phyloP scores from a whole-genome alignment of 345 rosid genomes.

The Isatis tinctoria region DNA sequence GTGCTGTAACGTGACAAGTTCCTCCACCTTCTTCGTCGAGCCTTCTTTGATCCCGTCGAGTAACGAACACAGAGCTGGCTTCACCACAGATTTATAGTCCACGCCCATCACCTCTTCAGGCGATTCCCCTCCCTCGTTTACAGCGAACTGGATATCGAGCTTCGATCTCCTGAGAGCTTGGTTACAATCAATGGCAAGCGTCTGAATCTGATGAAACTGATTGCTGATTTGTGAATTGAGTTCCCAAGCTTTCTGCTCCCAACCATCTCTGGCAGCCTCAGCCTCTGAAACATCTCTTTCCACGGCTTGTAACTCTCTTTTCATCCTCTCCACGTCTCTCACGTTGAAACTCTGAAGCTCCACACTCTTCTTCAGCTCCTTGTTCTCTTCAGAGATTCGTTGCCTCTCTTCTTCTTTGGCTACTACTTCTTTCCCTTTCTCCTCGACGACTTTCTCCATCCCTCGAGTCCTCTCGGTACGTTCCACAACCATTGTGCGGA shows the following conservation, averaged over 20 bases:
- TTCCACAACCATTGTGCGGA: conserved; percentile 48
- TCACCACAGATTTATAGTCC: conserved; percentile 61
- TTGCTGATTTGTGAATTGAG: conserved; percentile 42
- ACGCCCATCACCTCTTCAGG: conserved; percentile 76
- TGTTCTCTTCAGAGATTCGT: conserved; percentile 57
- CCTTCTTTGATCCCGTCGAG: conserved; percentile 48
- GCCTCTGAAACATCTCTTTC: conserved; percentile 77
- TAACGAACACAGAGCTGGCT: conserved; percentile 54
- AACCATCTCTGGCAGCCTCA: conserved; percentile 53
- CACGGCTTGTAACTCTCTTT: conserved; percentile 77
- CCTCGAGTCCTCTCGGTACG: conserved; percentile 37
- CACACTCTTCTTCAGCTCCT: conserved; percentile 65
- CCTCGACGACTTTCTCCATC: conserved; percentile 50
- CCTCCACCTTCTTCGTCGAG: conserved; percentile 52
- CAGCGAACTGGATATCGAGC: conserved; percentile 51
- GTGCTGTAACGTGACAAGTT: conserved; percentile 49
- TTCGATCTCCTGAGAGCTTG: conserved; percentile 69
- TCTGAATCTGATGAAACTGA: conserved; percentile 64
- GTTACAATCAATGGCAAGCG: conserved; percentile 69
- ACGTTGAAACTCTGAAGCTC: conserved; percentile 68
- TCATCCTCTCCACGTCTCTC: conserved; percentile 91
- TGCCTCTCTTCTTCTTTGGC: conserved; percentile 60
- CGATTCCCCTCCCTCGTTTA: conserved; percentile 54
- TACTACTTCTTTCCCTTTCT: conserved; percentile 50
- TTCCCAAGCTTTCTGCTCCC: conserved; percentile 88